Evolutionary conservation across 768 basidiomycete genomes (phyloP), one percentile per base, ranked within the genome.

Genomic region (Coprinellus micaceus): DNA sequence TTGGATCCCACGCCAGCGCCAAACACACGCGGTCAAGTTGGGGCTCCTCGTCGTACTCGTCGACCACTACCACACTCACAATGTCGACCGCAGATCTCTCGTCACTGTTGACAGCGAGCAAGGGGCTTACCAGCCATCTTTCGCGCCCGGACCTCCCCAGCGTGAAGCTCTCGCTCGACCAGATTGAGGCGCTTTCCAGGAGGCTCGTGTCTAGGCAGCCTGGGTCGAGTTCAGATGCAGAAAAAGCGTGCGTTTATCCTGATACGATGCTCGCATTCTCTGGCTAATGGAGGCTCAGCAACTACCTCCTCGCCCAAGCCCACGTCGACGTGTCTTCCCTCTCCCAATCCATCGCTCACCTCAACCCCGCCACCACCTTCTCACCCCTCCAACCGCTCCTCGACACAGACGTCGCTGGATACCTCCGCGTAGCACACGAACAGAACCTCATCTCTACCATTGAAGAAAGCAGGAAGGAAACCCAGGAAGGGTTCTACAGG

Each of bases 391-490:
- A 93, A 65, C 89, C 92, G 4, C 79, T 96, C n/a, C 88, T 90
- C 64, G 94, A 97, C 74, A 94, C 90, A 0, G 94, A 97, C 66
- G 89, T 96, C 51, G 84, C 89, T 30, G 92, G 92, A n/a, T 95
- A 91, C 67, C 83, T 96, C 22, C 88, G 91, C n/a, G 90, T 94
- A 70, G 90, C 91, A 1, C 92, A 96, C 64, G 94, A 98, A 66
- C 94, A 95, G 68, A 92, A 91, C 60, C 84, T 98, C 54, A 93
- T 96, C 56, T 91, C 91, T 1, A 92, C 94, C 1, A 94, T 98
- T 54, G 94, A 96, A 65, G 91, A 96, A 66, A 89, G 88, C 1
- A 76, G 94, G 40, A 83, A 86, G 60, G 85, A 91, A 62, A 95
- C 94, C 0, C 89, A 93, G 64, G 81, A 87, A 58, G 84, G 88